Conservation (phyloP, 306 rosid genomes). For the Crataegus laevigata region DNA sequence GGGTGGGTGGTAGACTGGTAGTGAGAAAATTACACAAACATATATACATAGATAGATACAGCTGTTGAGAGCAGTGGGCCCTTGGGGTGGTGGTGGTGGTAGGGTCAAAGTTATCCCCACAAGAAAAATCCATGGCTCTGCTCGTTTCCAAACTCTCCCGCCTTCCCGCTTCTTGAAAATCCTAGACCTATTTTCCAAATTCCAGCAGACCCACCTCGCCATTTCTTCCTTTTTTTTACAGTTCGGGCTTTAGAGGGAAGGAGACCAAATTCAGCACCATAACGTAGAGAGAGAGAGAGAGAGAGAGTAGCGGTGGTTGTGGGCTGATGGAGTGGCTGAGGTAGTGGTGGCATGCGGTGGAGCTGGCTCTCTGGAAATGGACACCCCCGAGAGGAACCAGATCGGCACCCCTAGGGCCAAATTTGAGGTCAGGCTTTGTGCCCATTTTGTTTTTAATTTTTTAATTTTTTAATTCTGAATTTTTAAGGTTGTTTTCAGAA, state of each 20-base stretch:
- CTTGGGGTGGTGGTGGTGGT: conserved; percentile 12
- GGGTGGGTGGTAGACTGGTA: not conserved
- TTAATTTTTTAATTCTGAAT: not conserved
- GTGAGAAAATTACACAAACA: not conserved
- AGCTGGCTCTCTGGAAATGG: conserved; percentile 47
- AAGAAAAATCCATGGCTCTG: conserved; percentile 21
- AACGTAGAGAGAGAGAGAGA: conserved; percentile 1
- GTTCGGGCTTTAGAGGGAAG: not conserved
- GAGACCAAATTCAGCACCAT: conserved; percentile 1
- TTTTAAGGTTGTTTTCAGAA: not conserved
- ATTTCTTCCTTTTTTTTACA: not conserved
- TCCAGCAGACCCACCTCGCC: not conserved
- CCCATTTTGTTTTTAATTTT: not conserved
- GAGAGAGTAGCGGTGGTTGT: not conserved
- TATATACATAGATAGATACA: conserved; percentile 4
- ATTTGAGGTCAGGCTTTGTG: conserved; percentile 45
- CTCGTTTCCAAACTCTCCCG: conserved; percentile 22
- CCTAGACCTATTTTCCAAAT: conserved; percentile 15
- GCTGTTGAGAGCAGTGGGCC: conserved; percentile 29
- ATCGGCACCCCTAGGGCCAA: conserved; percentile 48
- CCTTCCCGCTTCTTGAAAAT: conserved; percentile 51
- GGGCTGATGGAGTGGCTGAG: not conserved
- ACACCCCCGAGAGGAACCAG: conserved; percentile 80
- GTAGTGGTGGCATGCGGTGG: conserved; percentile 14
- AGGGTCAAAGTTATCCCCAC: conserved; percentile 52